Conservation (phyloP, 1,284 basidiomycete genomes). For the Leccinum angustisporum region DNA sequence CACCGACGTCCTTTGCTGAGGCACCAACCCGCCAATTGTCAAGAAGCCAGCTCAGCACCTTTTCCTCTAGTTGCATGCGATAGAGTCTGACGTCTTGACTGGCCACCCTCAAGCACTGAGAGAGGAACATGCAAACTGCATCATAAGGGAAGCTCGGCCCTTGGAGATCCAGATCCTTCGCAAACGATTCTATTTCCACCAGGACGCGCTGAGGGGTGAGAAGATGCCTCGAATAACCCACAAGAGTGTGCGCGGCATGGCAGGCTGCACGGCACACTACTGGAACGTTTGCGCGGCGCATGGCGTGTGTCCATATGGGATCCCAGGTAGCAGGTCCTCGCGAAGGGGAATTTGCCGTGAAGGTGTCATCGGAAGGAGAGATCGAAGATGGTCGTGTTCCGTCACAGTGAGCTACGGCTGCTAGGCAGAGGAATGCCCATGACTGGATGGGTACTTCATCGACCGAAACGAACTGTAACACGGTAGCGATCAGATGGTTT, state of each 20-base stretch:
- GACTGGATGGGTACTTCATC: slow-evolving; percentile 70
- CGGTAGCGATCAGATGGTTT: slow-evolving; percentile 49
- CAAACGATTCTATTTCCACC: slow-evolving; percentile 71
- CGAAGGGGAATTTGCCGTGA: slow-evolving; percentile 1
- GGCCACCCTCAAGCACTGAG: slow-evolving; percentile 63
- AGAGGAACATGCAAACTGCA: slow-evolving; percentile 80
- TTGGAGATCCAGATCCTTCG: slow-evolving; percentile 82
- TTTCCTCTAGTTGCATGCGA: slow-evolving; percentile 79
- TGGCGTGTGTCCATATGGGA: slow-evolving; percentile 77
- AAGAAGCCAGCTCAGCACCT: slow-evolving; percentile 80
- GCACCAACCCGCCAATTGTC: slow-evolving; percentile 67
- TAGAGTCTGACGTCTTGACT: slow-evolving; percentile 80
- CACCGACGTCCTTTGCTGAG: slow-evolving; percentile 31
- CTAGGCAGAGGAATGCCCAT: slow-evolving; percentile 81
- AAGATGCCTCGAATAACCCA: slow-evolving; percentile 41
- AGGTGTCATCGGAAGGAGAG: slow-evolving; percentile 4
- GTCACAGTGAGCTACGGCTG: slow-evolving; percentile 62
- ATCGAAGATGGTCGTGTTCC: slow-evolving; percentile 16
- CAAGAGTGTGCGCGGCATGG: slow-evolving; percentile 64
- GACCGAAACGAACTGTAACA: slow-evolving; percentile 62
- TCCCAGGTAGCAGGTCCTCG: slow-evolving; percentile 56
- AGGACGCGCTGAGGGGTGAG: slow-evolving; percentile 60
- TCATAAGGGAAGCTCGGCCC: slow-evolving; percentile 84
- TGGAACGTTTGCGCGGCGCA: slow-evolving; percentile 68
- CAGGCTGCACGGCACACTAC: slow-evolving; percentile 77